Evolutionary conservation across 2,329 filamentous ascomycete species (phyloP).

Genomic region (Myotisia sp.): DNA sequence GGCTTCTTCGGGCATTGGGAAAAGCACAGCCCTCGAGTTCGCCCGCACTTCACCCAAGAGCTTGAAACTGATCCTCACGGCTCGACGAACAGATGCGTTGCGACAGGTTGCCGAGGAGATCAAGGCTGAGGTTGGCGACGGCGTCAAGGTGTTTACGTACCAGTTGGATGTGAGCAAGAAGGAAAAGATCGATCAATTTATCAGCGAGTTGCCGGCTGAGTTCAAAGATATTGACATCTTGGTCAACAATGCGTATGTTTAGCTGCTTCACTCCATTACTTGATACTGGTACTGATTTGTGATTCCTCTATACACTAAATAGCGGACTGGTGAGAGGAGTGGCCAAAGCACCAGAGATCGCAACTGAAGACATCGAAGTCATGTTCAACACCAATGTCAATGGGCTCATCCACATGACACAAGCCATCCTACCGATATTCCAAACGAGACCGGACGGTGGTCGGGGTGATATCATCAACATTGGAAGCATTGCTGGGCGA

Average conservation of each 20-base stretch:
- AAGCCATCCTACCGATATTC: slow-evolving; percentile 73
- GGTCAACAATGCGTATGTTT: slow-evolving; percentile 85
- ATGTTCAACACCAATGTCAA: slow-evolving; percentile 94
- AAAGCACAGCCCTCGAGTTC: slow-evolving; percentile 65
- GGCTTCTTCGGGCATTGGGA: slow-evolving; percentile 83
- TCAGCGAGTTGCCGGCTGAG: slow-evolving; percentile 59
- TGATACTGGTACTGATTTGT: slow-evolving; percentile 1
- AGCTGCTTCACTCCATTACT: neutral
- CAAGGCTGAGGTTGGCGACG: slow-evolving; percentile 56
- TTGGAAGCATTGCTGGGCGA: slow-evolving; percentile 81
- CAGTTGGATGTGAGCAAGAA: slow-evolving; percentile 78
- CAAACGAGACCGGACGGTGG: slow-evolving; percentile 55
- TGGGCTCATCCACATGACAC: slow-evolving; percentile 91
- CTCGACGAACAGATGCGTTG: slow-evolving; percentile 67
- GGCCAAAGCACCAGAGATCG: slow-evolving; percentile 71
- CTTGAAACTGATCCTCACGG: slow-evolving; percentile 74
- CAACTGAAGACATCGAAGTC: slow-evolving; percentile 61
- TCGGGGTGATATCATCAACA: slow-evolving; percentile 85
- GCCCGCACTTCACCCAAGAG: slow-evolving; percentile 67
- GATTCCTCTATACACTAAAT: no score
- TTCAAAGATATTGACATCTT: slow-evolving; percentile 76
- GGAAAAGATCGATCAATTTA: slow-evolving; percentile 58
- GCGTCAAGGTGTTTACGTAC: slow-evolving; percentile 68
- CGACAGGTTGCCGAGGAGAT: slow-evolving; percentile 66
- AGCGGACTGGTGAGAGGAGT: slow-evolving; percentile 83